Conservation (phyloP, 2,329 filamentous ascomycete species). For the Mariannaea elegans region DNA sequence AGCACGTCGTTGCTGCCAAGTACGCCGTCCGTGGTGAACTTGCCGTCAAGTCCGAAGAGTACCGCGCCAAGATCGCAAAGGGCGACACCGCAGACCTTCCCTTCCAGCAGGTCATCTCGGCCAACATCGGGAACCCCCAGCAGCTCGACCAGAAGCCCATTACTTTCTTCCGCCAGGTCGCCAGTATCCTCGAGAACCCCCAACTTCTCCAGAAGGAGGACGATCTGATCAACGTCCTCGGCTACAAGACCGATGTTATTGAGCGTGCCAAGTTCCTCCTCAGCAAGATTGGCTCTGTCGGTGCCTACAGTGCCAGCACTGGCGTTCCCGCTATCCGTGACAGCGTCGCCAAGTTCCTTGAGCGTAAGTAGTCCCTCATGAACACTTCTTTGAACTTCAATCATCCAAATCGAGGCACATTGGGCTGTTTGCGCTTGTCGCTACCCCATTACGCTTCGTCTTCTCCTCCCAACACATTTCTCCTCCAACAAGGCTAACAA, state of each 20-base stretch:
- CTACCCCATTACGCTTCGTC: neutral
- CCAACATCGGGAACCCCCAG: constrained; percentile 99
- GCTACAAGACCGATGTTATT: constrained; percentile 90
- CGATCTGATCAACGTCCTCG: constrained; percentile 77
- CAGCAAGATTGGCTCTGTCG: constrained; percentile 86
- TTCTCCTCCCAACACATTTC: constrained; percentile 3
- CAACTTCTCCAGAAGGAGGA: constrained; percentile 82
- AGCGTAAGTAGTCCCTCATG: constrained; percentile 64
- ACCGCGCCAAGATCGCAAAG: constrained; percentile 76
- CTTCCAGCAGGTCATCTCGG: constrained; percentile 91
- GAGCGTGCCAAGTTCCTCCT: constrained; percentile 83
- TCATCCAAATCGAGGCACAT: neutral
- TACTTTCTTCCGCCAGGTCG: constrained; percentile 97
- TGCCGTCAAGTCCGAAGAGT: constrained; percentile 91
- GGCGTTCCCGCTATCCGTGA: constrained; percentile 87
- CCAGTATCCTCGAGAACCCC: constrained; percentile 93
- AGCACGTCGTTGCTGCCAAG: constrained; percentile 83
- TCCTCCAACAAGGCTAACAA: constrained; percentile 15
- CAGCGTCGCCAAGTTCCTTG: constrained; percentile 91
- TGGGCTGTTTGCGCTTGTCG: neutral
- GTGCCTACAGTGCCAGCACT: constrained; percentile 94
- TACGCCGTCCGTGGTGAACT: constrained; percentile 98
- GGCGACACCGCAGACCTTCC: constrained; percentile 69
- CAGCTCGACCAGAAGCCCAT: constrained; percentile 99
- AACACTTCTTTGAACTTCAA: neutral